Conservation (phyloP, 805 yeast species). For the Wickerhamomyces chaumierensis region DNA sequence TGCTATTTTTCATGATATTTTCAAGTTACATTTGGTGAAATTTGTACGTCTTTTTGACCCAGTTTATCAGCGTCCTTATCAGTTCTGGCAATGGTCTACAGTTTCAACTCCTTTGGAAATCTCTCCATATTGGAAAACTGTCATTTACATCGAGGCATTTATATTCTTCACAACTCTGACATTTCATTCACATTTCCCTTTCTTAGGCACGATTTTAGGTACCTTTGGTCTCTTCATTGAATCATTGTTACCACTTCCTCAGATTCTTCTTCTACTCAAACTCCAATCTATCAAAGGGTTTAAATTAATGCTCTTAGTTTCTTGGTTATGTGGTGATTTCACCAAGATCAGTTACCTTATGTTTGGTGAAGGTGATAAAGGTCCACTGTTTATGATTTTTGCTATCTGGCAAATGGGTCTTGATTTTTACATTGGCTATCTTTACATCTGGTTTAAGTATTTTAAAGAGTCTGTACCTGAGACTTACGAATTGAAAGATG, state of each 20-base stretch:
- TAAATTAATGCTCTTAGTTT: constrained; percentile 58
- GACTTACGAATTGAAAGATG: no score
- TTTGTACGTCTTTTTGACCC: no score
- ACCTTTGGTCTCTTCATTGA: constrained; percentile 60
- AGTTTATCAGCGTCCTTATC: no score
- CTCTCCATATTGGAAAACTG: no score
- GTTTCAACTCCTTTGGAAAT: no score
- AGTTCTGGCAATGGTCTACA: no score
- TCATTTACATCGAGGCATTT: constrained; percentile 18
- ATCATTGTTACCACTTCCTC: constrained; percentile 65
- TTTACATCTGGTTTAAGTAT: constrained; percentile 52
- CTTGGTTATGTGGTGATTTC: constrained; percentile 87
- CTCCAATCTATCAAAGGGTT: constrained; percentile 67
- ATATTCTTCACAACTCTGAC: constrained; percentile 25
- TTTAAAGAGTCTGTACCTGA: constrained; percentile 5
- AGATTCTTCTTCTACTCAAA: constrained; percentile 58
- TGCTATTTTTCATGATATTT: no score
- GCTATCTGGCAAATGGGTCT: constrained; percentile 70
- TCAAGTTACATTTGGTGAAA: no score
- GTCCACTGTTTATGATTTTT: constrained; percentile 52
- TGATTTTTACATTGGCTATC: constrained; percentile 63
- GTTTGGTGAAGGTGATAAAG: constrained; percentile 66
- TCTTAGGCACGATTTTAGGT: constrained; percentile 43
- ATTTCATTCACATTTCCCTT: constrained; percentile 21
- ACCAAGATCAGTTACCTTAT: constrained; percentile 63